Evolutionary conservation across 441 rosid genomes (phyloP).

Genomic region (Brassica hybrid): DNA sequence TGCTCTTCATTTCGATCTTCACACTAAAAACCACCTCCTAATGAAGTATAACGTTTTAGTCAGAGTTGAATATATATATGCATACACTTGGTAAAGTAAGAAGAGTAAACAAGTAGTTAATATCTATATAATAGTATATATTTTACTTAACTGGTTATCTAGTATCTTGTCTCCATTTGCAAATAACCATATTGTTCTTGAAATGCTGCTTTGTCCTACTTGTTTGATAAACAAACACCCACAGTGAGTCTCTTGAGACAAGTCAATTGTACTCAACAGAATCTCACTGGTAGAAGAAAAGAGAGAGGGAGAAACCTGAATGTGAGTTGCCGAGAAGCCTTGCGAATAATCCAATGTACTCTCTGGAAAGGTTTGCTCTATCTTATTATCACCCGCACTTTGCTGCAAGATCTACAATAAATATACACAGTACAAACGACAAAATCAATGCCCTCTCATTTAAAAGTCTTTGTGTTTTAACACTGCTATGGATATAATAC

Average conservation of each 20-base stretch:
- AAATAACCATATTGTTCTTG: constrained; percentile 60
- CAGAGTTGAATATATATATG: constrained; percentile 1
- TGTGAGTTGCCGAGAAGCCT: constrained; percentile 67
- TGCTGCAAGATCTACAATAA: constrained; percentile 39
- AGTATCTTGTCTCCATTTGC: constrained; percentile 58
- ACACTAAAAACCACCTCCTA: constrained; percentile 7
- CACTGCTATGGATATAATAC: neutral
- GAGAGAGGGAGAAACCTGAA: constrained; percentile 54
- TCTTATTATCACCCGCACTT: constrained; percentile 42
- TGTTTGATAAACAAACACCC: constrained; percentile 16
- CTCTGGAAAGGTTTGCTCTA: constrained; percentile 54
- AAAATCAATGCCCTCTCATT: neutral
- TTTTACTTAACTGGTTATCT: constrained; percentile 62
- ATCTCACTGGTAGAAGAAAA: constrained; percentile 1
- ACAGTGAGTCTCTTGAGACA: constrained; percentile 31
- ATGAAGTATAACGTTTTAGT: constrained; percentile 9
- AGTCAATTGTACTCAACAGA: constrained; percentile 35
- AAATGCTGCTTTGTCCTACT: constrained; percentile 65
- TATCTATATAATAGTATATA: neutral
- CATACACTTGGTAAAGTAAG: constrained; percentile 3
- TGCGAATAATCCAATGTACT: constrained; percentile 66
- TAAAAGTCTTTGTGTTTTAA: neutral
- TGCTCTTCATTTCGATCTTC: constrained; percentile 14
- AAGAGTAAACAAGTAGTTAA: constrained; percentile 22
- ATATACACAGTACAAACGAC: constrained; percentile 3